Evolutionary conservation across 768 basidiomycete genomes (phyloP).

Genomic region (Mycena leptocephala): DNA sequence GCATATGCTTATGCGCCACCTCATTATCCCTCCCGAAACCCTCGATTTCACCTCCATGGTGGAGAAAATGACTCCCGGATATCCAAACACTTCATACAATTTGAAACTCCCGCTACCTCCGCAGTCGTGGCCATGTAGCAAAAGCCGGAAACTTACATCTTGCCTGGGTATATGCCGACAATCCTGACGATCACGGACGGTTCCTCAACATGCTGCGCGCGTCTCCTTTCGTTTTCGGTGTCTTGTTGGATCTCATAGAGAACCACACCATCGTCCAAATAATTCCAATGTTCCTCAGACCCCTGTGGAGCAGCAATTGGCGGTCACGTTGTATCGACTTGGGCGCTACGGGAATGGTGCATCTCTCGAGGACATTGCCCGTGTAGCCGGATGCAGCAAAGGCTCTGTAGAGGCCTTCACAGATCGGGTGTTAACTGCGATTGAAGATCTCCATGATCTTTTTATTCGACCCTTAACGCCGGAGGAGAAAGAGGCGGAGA

Average conservation of each 20-base stretch:
- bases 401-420: slow-evolving; percentile 50
- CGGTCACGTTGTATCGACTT: slow-evolving; percentile 46
- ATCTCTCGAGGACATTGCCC: slow-evolving; percentile 47
- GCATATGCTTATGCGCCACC: not conserved
- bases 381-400: slow-evolving; percentile 43
- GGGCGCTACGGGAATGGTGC: slow-evolving; percentile 50
- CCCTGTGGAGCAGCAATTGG: slow-evolving; percentile 48
- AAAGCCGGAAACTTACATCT: slow-evolving; percentile 46
- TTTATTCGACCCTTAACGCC: slow-evolving; percentile 47
- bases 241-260: not conserved
- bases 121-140: slow-evolving; percentile 25
- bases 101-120: slow-evolving; percentile 29
- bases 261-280: not conserved
- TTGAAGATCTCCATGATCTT: slow-evolving; percentile 48
- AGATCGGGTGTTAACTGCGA: slow-evolving; percentile 46
- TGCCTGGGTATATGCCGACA: not conserved
- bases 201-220: slow-evolving; percentile 24
- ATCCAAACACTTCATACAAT: not conserved
- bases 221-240: not conserved
- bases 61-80: not conserved
- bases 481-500: slow-evolving; percentile 53
- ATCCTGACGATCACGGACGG: slow-evolving; percentile 27
- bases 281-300: slow-evolving; percentile 45
- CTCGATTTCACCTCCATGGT: not conserved
- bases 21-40: not conserved